Base-by-base conservation (phyloP, 1,139 yeast species). In the Meyerozyma smithsonii region DNA sequence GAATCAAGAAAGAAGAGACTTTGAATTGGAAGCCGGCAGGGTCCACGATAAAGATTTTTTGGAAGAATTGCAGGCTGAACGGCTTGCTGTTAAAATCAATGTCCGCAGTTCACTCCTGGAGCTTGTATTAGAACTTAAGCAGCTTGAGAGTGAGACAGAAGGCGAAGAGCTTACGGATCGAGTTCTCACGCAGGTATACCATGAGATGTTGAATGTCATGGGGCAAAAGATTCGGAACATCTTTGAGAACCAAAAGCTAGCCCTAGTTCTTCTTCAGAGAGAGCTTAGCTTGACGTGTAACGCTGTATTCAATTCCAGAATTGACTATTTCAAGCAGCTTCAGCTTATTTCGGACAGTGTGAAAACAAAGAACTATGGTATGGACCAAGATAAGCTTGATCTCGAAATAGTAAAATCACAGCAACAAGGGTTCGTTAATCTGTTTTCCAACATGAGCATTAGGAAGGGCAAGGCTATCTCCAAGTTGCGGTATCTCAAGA, bases 281-380 rank as follows among this genome's bases (percentile, higher is more conserved):
- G 81, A 75, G 42, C 62, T 78, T 15, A 67, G 78, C 38, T 69
- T 73, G 21, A 64, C 63, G 33, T 70, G 86, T 44, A 81, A 87
- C 47, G 73, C 74, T 21, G 73, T 85, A 1, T 90, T 82, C 60
- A 92, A 92, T 58, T 68, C 82, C 5, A 78, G 94, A 43, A 74
- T 90, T 36, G 87, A 77, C 36, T 92, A 89, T 57, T 92, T 81
- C 62, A 80, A 81, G 49, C 92, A 87, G 47, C 70, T 92, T 36
- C 98, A 92, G 58, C 83, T 74, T 40, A 74, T 90, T 25, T 88
- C 96, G 0, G 97, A 92, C 58, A 81, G 81, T 38, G 89, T 88
- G 14, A 68, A 61, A 44, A 53, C 65, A 16, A 55, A 59, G 8
- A 51, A 49, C 1, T 62, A 52, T 41, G 42, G 44, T 6, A 46